A percentile compares a stretch with the other conserved stretches of the same genome.
Evolutionary conservation across 2,329 filamentous ascomycete genomes (phyloP).

Genomic region (Aspergillus arachidicola): DNA sequence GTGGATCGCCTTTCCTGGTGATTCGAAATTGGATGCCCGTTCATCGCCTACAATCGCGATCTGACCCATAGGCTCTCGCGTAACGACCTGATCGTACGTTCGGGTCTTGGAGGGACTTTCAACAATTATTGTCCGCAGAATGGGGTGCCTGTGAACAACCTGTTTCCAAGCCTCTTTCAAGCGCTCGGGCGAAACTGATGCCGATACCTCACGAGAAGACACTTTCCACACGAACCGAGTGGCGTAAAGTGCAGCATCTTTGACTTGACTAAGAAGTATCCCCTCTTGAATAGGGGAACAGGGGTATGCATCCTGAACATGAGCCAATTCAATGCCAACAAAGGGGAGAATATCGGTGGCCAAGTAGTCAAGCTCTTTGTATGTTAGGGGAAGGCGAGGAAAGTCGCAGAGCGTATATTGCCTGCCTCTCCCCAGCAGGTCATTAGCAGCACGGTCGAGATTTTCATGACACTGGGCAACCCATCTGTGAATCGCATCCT

Average conservation of each 20-base stretch:
- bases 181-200: neutral
- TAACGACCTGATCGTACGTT: slow-evolving; percentile 6
- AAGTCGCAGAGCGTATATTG: too few relatives aligned
- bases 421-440: too few relatives aligned
- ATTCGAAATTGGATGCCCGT: too few relatives aligned
- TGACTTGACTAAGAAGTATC: neutral
- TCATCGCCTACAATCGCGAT: too few relatives aligned
- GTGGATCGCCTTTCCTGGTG: too few relatives aligned
- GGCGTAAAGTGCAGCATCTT: neutral
- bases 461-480: too few relatives aligned
- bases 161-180: slow-evolving; percentile 7
- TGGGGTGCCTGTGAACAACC: slow-evolving; percentile 9
- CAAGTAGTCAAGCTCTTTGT: neutral
- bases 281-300: neutral
- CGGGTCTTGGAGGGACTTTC: neutral
- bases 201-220: too few relatives aligned
- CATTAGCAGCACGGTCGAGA: too few relatives aligned
- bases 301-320: neutral
- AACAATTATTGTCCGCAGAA: slow-evolving; percentile 14
- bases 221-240: neutral
- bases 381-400: neutral
- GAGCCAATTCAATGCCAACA: neutral
- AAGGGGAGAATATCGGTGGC: too few relatives aligned
- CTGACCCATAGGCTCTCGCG: too few relatives aligned
- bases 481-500: too few relatives aligned